These are phyloP conservation scores for Leavenworthia alabamica DNA, from an alignment of 345 rosid species.

Conservation along the genomic window DNA sequence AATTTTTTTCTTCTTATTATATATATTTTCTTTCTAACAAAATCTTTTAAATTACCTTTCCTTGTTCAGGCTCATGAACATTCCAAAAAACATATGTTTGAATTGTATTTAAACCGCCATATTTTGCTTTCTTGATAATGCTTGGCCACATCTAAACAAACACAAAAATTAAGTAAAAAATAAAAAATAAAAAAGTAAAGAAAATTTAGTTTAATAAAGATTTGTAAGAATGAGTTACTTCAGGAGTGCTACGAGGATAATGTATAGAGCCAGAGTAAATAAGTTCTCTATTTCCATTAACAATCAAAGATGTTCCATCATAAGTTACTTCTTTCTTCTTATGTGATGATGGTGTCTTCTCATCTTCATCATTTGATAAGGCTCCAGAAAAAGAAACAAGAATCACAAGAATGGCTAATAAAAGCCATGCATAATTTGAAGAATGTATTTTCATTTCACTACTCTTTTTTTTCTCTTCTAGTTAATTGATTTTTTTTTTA, in stretches of 20 bases:
- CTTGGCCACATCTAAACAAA: constrained; percentile 38
- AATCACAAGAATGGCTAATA: constrained; percentile 23
- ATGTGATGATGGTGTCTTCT: constrained; percentile 1
- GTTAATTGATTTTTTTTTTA: not conserved
- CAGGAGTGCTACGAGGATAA: constrained; percentile 40
- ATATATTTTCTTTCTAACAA: not conserved
- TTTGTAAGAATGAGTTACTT: constrained; percentile 12
- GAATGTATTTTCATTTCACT: constrained; percentile 24
- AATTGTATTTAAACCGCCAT: constrained; percentile 55
- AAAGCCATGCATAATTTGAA: constrained; percentile 17
- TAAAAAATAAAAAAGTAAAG: not conserved
- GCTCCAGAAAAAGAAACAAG: constrained; percentile 19
- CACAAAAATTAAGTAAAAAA: not conserved
- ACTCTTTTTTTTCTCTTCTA: not conserved
- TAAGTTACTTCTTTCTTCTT: constrained; percentile 29
- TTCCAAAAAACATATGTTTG: constrained; percentile 77
- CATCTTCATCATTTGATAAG: not conserved
- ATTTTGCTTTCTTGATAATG: constrained; percentile 35
- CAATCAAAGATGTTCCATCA: constrained; percentile 35
- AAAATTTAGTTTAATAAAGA: not conserved
- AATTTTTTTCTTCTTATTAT: not conserved
- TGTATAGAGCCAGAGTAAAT: constrained; percentile 37
- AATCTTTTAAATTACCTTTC: constrained; percentile 26
- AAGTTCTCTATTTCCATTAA: constrained; percentile 34
- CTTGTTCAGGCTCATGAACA: constrained; percentile 47